Conservation (phyloP, 768 basidiomycete genomes). For the Xerocomus potaroensis region DNA sequence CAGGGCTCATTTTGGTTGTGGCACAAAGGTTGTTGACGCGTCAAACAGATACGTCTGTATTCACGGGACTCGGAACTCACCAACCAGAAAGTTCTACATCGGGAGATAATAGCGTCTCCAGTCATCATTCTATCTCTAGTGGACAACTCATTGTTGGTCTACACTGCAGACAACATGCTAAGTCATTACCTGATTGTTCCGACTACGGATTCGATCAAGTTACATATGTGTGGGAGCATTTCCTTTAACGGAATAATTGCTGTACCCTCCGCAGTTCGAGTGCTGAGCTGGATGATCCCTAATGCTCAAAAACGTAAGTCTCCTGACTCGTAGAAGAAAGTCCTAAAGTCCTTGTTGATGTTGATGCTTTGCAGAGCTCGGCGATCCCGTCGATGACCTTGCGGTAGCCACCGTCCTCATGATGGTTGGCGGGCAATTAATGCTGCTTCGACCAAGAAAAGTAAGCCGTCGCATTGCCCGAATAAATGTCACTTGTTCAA, state of each 20-base stretch:
- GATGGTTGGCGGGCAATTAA: conserved; percentile 89
- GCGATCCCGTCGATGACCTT: conserved; percentile 90
- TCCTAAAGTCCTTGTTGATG: no score
- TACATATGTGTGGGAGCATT: conserved; percentile 93
- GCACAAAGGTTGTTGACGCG: not conserved
- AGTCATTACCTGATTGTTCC: conserved; percentile 90
- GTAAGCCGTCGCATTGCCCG: conserved; percentile 35
- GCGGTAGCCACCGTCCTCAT: conserved; percentile 93
- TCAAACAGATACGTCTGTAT: conserved; percentile 78
- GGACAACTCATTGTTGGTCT: conserved; percentile 92
- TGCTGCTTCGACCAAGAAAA: conserved; percentile 85
- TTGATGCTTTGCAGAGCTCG: conserved; percentile 60
- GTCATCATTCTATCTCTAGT: conserved; percentile 87
- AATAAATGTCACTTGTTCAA: not conserved
- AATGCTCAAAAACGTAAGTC: conserved; percentile 83
- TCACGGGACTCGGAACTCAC: conserved; percentile 88
- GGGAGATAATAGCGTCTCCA: conserved; percentile 69
- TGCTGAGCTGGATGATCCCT: conserved; percentile 97
- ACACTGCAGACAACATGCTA: conserved; percentile 90
- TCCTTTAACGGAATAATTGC: conserved; percentile 88
- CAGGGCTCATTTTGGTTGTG: not conserved
- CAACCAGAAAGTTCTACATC: conserved; percentile 78
- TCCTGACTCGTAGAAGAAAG: not conserved
- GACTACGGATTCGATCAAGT: conserved; percentile 73
- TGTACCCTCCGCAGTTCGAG: conserved; percentile 77